Evolutionary conservation across 768 basidiomycete species (phyloP).

Genomic region (Cystobasidium ongulense): DNA sequence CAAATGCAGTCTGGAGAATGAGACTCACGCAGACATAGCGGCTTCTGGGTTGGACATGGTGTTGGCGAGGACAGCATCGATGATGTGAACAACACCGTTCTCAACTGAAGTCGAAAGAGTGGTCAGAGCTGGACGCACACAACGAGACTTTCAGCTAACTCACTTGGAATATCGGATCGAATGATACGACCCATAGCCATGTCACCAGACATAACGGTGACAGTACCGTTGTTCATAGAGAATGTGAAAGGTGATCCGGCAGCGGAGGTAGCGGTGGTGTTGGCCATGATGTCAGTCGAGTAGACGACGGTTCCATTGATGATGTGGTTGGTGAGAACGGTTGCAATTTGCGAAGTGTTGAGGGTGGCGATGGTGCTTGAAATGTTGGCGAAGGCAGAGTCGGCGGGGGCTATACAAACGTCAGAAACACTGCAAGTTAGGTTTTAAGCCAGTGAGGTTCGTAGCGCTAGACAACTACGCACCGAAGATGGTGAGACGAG

Average conservation of each 20-base stretch:
- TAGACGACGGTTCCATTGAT: slow-evolving; percentile 46
- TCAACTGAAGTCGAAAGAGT: not conserved
- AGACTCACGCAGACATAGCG: slow-evolving; percentile 43
- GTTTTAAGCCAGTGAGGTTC: not conserved
- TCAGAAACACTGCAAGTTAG: not conserved
- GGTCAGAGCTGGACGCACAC: not conserved
- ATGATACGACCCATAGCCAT: slow-evolving; percentile 43
- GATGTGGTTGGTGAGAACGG: slow-evolving; percentile 46
- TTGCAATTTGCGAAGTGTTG: slow-evolving; percentile 41
- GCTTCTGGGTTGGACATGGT: slow-evolving; percentile 43
- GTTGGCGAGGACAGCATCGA: slow-evolving; percentile 46
- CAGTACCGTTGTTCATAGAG: slow-evolving; percentile 42
- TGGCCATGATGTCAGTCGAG: slow-evolving; percentile 41
- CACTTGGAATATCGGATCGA: slow-evolving; percentile 41
- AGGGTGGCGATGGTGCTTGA: slow-evolving; percentile 37
- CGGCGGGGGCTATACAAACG: slow-evolving; percentile 39
- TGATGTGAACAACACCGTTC: slow-evolving; percentile 38
- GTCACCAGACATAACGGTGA: slow-evolving; percentile 44
- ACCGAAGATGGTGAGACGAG: slow-evolving; percentile 46
- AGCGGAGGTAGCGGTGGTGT: slow-evolving; percentile 45
- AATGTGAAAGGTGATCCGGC: slow-evolving; percentile 45
- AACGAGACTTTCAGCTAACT: not conserved
- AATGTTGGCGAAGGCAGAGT: slow-evolving; percentile 42
- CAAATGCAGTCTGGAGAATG: no score
- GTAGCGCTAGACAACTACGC: not conserved